Base-by-base conservation (phyloP, 352 stramenopile genomes). In the Pythium sp. region DNA sequence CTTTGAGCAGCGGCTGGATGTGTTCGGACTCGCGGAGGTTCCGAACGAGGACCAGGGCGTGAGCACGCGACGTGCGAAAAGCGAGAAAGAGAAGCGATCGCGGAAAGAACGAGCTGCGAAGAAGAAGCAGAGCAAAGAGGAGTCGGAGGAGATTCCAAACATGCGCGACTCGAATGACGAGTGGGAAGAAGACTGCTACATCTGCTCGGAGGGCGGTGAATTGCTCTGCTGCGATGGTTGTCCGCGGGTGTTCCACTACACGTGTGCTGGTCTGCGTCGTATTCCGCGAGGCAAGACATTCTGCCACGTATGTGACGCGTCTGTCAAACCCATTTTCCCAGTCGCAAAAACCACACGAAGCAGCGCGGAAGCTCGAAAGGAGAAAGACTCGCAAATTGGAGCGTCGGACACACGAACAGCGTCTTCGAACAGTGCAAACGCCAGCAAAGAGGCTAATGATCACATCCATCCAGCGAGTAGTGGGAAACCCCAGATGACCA, bases 171-270 rank as follows among this genome's bases (percentile, higher is more conserved):
- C 81, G 12, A 83, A 83, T 36, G 86, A 93, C 60, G 88, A 93
- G 56, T 97, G 90, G 90, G 86, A 96, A 71, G 85, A 94, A 60
- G 84, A 95, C 71, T 99, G 96, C 58, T 89, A 90, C 65, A 78
- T 96, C 41, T 99, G 96, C 69, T 77, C 70, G 4, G 87, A 91
- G 69, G 83, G 82, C 32, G 93, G 92, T 30, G 86, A 96, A 68
- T 46, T 98, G 22, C 68, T 98, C 28, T 96, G 87, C 64, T 99
- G 96, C 64, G 91, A 96, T 53, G 90, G 87, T 32, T 99, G 96
- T 65, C 91, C 91, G 11, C 80, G 91, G 41, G 86, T 96, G 9
- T 99, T 98, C 74, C 96, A 99, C 71, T 78, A 86, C 46, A 78
- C 87, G 20, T 99, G 95, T 59, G 76, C 93, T 41, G 77, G 79